phyloP scores from a whole-genome alignment of 1,284 basidiomycete species.

The Schizophyllum commune region DNA sequence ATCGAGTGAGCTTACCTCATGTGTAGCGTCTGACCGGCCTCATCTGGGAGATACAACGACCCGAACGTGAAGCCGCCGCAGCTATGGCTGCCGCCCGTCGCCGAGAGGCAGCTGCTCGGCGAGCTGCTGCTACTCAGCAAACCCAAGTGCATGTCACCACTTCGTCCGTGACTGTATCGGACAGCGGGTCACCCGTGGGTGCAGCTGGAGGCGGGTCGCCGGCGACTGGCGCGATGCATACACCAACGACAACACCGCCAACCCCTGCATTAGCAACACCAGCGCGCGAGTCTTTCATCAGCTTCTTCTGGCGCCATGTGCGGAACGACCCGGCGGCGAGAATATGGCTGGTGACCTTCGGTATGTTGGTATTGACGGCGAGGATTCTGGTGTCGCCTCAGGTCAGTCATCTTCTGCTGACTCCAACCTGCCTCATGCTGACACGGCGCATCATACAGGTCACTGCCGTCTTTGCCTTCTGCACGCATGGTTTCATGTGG shows the following conservation, averaged over 20 bases:
- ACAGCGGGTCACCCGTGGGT: neutral
- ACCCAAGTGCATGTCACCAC: neutral
- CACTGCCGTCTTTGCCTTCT: constrained; percentile 62
- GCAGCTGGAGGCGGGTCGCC: neutral
- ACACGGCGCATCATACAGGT: constrained; percentile 63
- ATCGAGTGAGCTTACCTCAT: neutral
- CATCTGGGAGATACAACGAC: neutral
- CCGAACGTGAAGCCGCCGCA: neutral
- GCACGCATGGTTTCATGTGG: constrained; percentile 76
- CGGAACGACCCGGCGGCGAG: constrained; percentile 65
- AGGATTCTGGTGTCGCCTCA: neutral
- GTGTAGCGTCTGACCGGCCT: neutral
- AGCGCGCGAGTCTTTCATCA: constrained; percentile 27
- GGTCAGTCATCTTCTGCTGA: neutral
- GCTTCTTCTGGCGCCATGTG: constrained; percentile 47
- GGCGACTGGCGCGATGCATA: no score
- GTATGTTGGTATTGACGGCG: neutral
- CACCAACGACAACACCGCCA: neutral
- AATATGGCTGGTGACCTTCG: constrained; percentile 42
- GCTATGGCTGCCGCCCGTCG: neutral
- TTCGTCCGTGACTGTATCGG: neutral
- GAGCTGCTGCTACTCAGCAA: neutral
- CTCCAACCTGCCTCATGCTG: constrained; percentile 3
- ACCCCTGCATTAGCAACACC: no score
- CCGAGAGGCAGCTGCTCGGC: neutral